Conservation (phyloP, 345 rosid genomes). For the Eucalyptus globulus region DNA sequence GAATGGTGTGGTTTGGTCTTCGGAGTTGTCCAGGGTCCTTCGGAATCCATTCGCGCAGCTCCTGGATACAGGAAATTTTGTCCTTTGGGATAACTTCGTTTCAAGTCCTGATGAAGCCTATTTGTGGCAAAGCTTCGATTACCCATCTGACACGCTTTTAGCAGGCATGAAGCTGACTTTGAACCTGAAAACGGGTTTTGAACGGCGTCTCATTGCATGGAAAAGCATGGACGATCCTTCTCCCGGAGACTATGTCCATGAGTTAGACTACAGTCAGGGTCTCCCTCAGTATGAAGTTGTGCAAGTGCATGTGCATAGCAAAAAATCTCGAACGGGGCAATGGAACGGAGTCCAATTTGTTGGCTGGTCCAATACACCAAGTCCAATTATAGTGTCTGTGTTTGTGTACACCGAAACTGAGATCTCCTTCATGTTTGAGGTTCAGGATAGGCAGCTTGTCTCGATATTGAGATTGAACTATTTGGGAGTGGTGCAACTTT, state of each 20-base stretch:
- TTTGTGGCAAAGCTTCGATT: conserved; percentile 33
- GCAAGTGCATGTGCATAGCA: background rate
- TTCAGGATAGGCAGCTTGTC: background rate
- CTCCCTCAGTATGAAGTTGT: background rate
- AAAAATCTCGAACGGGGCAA: conserved; percentile 2
- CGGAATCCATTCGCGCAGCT: conserved; percentile 4
- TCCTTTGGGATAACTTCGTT: background rate
- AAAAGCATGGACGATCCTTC: conserved; percentile 9
- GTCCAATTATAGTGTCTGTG: background rate
- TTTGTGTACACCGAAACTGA: background rate
- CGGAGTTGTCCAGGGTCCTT: background rate
- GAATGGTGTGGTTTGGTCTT: conserved; percentile 5
- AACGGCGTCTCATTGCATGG: conserved; percentile 10
- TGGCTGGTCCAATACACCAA: background rate
- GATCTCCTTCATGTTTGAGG: conserved; percentile 5
- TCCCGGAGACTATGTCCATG: conserved; percentile 1
- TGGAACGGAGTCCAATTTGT: conserved; percentile 25
- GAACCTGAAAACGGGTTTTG: background rate
- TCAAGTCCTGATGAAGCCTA: background rate
- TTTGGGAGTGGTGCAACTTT: background rate
- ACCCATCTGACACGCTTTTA: conserved; percentile 16
- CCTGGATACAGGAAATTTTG: conserved; percentile 27
- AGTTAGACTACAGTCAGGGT: background rate
- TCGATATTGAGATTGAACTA: background rate
- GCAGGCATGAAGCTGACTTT: conserved; percentile 20